Base-by-base conservation (phyloP, 768 basidiomycete species). In the Kwoniella europaea region DNA sequence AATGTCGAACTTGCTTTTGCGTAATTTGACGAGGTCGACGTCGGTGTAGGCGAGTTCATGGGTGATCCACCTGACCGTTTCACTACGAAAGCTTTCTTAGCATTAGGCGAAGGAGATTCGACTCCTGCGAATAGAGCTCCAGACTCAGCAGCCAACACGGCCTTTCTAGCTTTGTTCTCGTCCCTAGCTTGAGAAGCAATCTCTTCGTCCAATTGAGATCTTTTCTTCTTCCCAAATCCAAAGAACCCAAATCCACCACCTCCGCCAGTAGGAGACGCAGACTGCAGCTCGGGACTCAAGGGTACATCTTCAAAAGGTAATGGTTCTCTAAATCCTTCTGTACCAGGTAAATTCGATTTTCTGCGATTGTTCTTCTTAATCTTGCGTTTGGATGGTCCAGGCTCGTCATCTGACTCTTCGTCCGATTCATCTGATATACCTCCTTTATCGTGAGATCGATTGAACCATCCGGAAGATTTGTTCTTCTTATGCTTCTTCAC, bases 151-250 rank as follows among this genome's bases (percentile, higher is more conserved):
- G 76, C 77, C 42, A 81, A 56, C 18, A 75, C 79, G 15, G 74
- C 79, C 52, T 81, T 79, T 35, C 79, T 69, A 53, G 78, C 79
- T 65, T 75, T 77, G 52, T 79, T 79, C 68, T 81, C 79, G 59
- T 81, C 78, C 54, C 74, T 59, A 18, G 72, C 76, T 42, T 58
- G 61, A 16, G 74, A 76, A 16, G 65, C 69, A 12, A 69, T 57
- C 41, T 75, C 71, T 24, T 74, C 73, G 65, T 72, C 41, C 22
- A 62, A 64, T 24, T 73, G 62, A 35, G 68, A 72, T 67, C 50
- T 69, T 16, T 52, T 67, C 29, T 56, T 54, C 60, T 54, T 52
- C 43, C 56, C 54, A 24, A 24, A 41, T 18, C 67, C 35, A 35
- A 53, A 43, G 4, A 43, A 27, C 2, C 12, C 52, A n/a, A 59